Percentiles rank a stretch among this genome's conserved stretches.
These are phyloP conservation scores for Globisporangium rhizosaccharum DNA, from an alignment of 352 stramenopile species.

Conservation along the genomic window DNA sequence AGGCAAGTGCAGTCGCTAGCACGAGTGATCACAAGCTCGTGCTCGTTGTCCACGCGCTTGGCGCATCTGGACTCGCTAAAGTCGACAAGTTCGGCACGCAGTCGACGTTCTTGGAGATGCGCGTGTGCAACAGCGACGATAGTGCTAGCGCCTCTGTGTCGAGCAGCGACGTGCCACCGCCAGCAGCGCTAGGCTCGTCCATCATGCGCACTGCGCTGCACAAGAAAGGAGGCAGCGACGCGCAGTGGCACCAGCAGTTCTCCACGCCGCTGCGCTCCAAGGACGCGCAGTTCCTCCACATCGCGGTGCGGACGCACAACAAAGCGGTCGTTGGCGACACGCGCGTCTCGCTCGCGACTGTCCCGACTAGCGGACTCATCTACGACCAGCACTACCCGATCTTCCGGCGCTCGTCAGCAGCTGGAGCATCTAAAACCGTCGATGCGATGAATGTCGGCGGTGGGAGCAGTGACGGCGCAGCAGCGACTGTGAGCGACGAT, in stretches of 20 bases:
- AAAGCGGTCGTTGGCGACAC: slow-evolving; percentile 65
- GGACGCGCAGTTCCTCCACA: slow-evolving; percentile 41
- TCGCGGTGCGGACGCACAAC: slow-evolving; percentile 56
- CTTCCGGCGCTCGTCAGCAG: slow-evolving; percentile 18
- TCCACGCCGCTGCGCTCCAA: slow-evolving; percentile 45
- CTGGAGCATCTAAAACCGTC: slow-evolving; percentile 9
- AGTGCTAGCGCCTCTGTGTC: neutral
- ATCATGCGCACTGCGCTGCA: slow-evolving; percentile 55
- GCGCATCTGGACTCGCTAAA: slow-evolving; percentile 50
- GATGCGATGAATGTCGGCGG: neutral
- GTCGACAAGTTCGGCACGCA: slow-evolving; percentile 76
- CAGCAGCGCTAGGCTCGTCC: slow-evolving; percentile 3
- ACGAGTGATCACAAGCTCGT: slow-evolving; percentile 14
- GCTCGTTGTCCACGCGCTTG: slow-evolving; percentile 55
- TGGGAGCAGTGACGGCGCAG: neutral
- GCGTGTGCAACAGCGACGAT: slow-evolving; percentile 16
- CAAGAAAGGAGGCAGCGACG: slow-evolving; percentile 79
- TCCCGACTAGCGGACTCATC: slow-evolving; percentile 27
- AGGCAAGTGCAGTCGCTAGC: neutral
- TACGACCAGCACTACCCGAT: slow-evolving; percentile 69
- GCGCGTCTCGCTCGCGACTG: slow-evolving; percentile 31
- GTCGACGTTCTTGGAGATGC: slow-evolving; percentile 65
- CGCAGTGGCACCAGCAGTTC: slow-evolving; percentile 83
- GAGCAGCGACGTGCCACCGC: neutral
- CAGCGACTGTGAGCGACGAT: neutral